Base-by-base conservation (phyloP, 2,329 filamentous ascomycete species). In the Byssoonygena ceratinophila region DNA sequence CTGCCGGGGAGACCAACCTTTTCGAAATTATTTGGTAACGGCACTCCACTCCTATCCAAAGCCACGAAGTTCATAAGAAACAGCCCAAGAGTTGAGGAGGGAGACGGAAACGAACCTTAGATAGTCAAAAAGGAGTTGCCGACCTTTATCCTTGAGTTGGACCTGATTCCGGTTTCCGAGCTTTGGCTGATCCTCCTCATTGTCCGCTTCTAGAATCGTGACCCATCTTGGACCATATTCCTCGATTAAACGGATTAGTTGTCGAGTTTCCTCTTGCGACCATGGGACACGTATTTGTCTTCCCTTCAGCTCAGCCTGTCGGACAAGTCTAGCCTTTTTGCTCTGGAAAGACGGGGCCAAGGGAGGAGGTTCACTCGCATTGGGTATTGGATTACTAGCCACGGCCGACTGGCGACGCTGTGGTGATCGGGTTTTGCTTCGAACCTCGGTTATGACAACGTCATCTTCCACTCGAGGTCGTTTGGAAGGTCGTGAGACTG, bases 71-170 rank as follows among this genome's bases (percentile, higher is more conserved):
- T n/a, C n/a, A 22, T 20, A 11, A 32, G n/a, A 32, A 46, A 46
- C 14, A 11, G n/a, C 7, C 4, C 9, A 25, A 23, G 25, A 12
- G 5, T 11, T n/a, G 14, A 18, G 12, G 14, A 14, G 32, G 3
- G 14, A 22, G 11, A 14, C 22, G 20, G 16, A 3, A 14, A 45
- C 31, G 8, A 18, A 51, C 49, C n/a, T 45, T 18, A 54, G 14
- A 18, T n/a, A 44, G 22, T 51, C 40, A 37, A 45, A 54, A 5
- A 31, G 77, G 53, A 81, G 63, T 55, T 78, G 79, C 47, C 78
- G 69, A 3, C 76, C 78, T 55, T 73, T 74, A 56, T 78, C 76
- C 58, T 77, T 78, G 6, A 81, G 55, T 41, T 78, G 74, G 2
- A 78, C 75, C 54, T 81, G 75, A 4, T 63, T 68, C 1, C 79